Percentiles rank a stretch among this genome's conserved stretches.
These are phyloP conservation scores for Artemisia annua DNA, from an alignment of 129 eudicot genomes.

Conservation along the genomic window DNA sequence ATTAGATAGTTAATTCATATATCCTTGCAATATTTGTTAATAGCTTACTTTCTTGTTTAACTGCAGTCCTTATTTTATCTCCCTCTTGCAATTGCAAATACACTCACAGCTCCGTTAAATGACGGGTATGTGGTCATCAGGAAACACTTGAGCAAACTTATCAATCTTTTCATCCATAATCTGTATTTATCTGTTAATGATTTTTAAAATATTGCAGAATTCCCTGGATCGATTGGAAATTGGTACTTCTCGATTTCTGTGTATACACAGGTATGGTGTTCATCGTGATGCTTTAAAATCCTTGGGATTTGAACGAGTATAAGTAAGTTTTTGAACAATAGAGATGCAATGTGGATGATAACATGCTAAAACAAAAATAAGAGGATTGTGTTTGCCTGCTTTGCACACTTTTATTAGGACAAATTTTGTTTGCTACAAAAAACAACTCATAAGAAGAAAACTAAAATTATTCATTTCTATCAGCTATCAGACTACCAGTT, in stretches of 20 bases:
- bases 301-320: background rate
- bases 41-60: conserved; percentile 12
- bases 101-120: conserved; percentile 70
- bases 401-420: too few relatives aligned
- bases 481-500: too few relatives aligned
- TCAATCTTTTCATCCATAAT: background rate
- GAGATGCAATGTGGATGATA: too few relatives aligned
- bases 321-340: too few relatives aligned
- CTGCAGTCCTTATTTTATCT: conserved; percentile 72
- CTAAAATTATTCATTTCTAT: too few relatives aligned
- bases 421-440: too few relatives aligned
- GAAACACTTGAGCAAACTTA: background rate
- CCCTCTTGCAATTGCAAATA: conserved; percentile 79
- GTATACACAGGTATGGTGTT: conserved; percentile 52
- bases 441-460: too few relatives aligned
- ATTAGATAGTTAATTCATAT: too few relatives aligned
- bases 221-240: conserved; percentile 4
- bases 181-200: background rate
- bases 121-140: conserved; percentile 59
- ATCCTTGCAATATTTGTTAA: background rate
- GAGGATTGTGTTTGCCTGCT: too few relatives aligned
- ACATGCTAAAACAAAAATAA: too few relatives aligned
- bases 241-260: conserved; percentile 31
- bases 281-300: background rate
- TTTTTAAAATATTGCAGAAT: conserved; percentile 32